phyloP scores from a whole-genome alignment of 2,329 filamentous ascomycete species.

The Clonostachys rhizophaga region DNA sequence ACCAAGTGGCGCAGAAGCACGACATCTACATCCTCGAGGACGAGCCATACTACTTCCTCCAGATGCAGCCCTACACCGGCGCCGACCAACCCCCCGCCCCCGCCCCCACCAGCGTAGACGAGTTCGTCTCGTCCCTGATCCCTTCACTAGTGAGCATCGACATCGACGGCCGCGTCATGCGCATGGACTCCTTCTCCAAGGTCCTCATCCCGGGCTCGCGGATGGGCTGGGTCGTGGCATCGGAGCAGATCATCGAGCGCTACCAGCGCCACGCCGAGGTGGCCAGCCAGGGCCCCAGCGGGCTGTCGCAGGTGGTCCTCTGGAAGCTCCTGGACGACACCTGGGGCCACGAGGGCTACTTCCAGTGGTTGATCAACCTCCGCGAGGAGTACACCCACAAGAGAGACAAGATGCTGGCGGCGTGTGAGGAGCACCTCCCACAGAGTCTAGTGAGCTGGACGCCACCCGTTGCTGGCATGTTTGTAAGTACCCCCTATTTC shows the following conservation, averaged over 20 bases:
- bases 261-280: slow-evolving; percentile 81
- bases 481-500: slow-evolving; percentile 53
- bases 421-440: slow-evolving; percentile 76
- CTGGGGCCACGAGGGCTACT: slow-evolving; percentile 89
- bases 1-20: slow-evolving; percentile 75
- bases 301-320: slow-evolving; percentile 77
- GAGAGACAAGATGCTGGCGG: slow-evolving; percentile 70
- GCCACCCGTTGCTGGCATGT: slow-evolving; percentile 86
- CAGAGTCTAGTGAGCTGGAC: slow-evolving; percentile 72
- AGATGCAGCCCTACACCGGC: slow-evolving; percentile 73
- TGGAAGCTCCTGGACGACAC: slow-evolving; percentile 89
- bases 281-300: slow-evolving; percentile 79
- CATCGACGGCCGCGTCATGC: slow-evolving; percentile 80
- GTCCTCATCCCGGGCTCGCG: slow-evolving; percentile 80
- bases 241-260: slow-evolving; percentile 77
- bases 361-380: slow-evolving; percentile 84
- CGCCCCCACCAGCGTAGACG: slow-evolving; percentile 56
- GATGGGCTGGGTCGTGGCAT: slow-evolving; percentile 84
- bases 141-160: slow-evolving; percentile 79
- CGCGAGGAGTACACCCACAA: slow-evolving; percentile 76
- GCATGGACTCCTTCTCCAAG: slow-evolving; percentile 92
- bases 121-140: slow-evolving; percentile 59
- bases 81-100: slow-evolving; percentile 34
- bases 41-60: slow-evolving; percentile 91
- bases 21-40: slow-evolving; percentile 87